A percentile compares a stretch with the other conserved stretches of the same genome.
These are phyloP conservation scores for Marchantia paleacea DNA, from an alignment of 225 moss, liverwort and hornwort genomes.

Conservation along the genomic window DNA sequence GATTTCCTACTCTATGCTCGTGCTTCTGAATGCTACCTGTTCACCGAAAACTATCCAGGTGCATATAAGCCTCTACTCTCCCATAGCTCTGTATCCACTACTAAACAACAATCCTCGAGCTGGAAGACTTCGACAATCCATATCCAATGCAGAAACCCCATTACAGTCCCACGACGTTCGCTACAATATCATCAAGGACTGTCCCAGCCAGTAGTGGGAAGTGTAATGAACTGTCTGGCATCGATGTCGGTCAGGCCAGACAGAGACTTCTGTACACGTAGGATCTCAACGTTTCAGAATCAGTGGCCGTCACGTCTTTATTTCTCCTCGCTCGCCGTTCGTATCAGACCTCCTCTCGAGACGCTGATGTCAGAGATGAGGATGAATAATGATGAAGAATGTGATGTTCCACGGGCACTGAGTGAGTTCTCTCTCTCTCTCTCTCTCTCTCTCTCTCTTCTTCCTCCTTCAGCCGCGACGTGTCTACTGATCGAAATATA, in stretches of 20 bases:
- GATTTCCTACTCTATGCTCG: too few relatives aligned
- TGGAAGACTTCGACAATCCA: background rate
- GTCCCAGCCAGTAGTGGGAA: background rate
- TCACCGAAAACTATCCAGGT: too few relatives aligned
- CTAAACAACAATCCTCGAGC: background rate
- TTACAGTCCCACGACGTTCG: background rate
- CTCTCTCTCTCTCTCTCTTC: too few relatives aligned
- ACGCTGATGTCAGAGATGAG: too few relatives aligned
- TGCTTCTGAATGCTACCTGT: too few relatives aligned
- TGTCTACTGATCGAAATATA: slow-evolving; percentile 7
- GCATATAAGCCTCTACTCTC: too few relatives aligned
- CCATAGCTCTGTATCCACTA: too few relatives aligned
- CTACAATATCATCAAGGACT: background rate
- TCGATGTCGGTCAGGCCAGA: background rate
- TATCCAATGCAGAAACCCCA: background rate
- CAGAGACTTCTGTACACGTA: background rate
- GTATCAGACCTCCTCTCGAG: background rate
- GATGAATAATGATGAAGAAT: background rate
- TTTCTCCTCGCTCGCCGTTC: background rate
- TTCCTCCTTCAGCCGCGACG: too few relatives aligned
- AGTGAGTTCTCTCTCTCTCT: too few relatives aligned
- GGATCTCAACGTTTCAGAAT: background rate
- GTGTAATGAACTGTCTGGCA: background rate
- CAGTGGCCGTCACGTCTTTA: too few relatives aligned
- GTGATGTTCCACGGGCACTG: background rate